phyloP scores from a whole-genome alignment of 108 stramenopile species.

The Bacterosira constricta region DNA sequence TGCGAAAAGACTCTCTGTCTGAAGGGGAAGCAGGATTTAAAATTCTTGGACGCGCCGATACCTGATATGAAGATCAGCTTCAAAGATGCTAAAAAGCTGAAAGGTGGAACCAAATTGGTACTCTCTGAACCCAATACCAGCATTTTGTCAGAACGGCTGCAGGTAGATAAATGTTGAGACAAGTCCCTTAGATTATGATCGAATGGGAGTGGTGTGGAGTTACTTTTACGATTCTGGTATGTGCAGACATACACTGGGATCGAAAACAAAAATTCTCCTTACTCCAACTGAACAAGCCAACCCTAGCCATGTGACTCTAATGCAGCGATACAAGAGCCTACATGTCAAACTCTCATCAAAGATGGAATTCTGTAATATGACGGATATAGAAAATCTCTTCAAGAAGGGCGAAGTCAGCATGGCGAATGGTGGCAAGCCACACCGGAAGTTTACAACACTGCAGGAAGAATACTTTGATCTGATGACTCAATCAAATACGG shows the following conservation, averaged over 20 bases:
- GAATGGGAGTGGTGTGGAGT: background rate
- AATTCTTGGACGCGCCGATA: background rate
- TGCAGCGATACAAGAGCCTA: background rate
- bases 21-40: background rate
- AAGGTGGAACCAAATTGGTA: too few species aligned
- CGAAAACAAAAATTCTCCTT: background rate
- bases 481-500: too few species aligned
- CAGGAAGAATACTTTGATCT: background rate
- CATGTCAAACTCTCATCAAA: background rate
- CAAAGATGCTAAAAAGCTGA: too few species aligned
- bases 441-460: background rate
- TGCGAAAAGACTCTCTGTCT: background rate
- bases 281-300: background rate
- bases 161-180: too few species aligned
- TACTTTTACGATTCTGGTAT: background rate
- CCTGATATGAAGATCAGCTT: background rate
- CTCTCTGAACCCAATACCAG: too few species aligned
- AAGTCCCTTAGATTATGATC: too few species aligned
- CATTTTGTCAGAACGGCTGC: too few species aligned
- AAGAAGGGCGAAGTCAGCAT: background rate
- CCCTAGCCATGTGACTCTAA: background rate
- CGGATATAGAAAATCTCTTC: background rate
- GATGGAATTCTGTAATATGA: background rate
- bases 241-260: background rate
- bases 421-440: background rate